Percentiles rank a stretch among this genome's conserved stretches.
Conservation (phyloP, 352 stramenopile genomes). For the Phytophthora cactorum region DNA sequence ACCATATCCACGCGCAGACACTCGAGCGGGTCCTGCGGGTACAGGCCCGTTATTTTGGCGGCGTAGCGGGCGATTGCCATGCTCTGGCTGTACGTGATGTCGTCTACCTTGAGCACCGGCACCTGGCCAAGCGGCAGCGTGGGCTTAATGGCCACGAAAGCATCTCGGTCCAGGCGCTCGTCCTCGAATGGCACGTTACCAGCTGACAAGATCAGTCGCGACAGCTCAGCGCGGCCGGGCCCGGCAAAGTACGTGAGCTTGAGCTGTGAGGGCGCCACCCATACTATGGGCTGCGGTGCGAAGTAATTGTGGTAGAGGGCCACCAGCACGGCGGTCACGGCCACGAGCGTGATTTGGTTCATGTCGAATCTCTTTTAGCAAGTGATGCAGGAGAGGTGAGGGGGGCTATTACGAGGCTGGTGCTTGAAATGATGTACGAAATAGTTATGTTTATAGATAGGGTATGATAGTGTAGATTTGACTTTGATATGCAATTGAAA, state of each 20-base stretch:
- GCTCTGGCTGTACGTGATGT: slow-evolving; percentile 58
- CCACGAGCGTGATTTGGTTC: slow-evolving; percentile 34
- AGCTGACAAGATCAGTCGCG: slow-evolving; percentile 59
- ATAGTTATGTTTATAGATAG: neutral
- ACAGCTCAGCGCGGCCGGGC: slow-evolving; percentile 58
- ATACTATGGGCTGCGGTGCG: slow-evolving; percentile 6
- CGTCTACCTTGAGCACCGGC: slow-evolving; percentile 55
- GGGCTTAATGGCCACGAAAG: slow-evolving; percentile 62
- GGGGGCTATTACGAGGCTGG: no score
- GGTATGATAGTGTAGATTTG: no score
- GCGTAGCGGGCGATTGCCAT: slow-evolving; percentile 68
- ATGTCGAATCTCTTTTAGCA: slow-evolving; percentile 4
- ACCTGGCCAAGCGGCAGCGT: slow-evolving; percentile 60
- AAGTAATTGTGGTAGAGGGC: slow-evolving; percentile 42
- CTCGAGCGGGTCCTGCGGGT: slow-evolving; percentile 56
- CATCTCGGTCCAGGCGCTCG: slow-evolving; percentile 46
- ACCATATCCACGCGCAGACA: slow-evolving; percentile 65
- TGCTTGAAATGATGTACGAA: neutral
- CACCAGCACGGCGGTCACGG: slow-evolving; percentile 32
- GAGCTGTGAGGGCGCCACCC: slow-evolving; percentile 27
- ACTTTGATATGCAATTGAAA: no score
- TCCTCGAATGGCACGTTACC: slow-evolving; percentile 74
- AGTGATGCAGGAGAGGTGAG: no score
- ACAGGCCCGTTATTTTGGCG: slow-evolving; percentile 59
- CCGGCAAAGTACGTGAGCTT: slow-evolving; percentile 81